Evolutionary conservation across 139 green algal species (phyloP).

Genomic region (Chlamydomonas schloesseri): DNA sequence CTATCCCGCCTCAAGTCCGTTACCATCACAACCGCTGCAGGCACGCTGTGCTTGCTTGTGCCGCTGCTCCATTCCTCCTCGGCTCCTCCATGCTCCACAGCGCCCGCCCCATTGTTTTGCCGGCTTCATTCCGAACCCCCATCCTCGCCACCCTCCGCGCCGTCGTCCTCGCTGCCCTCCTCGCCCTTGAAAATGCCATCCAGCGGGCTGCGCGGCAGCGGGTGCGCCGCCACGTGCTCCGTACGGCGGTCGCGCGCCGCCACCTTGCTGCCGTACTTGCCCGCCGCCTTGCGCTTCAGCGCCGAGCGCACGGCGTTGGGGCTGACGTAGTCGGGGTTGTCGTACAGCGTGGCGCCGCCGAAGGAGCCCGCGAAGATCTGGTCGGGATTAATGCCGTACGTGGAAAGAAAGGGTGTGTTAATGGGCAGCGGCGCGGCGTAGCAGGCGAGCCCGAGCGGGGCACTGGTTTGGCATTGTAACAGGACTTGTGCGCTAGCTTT

Average conservation of each 20-base stretch:
- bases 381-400: not conserved
- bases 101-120: too few relatives aligned
- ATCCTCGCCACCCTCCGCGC: not conserved
- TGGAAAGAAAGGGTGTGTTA: not conserved
- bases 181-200: conserved; percentile 72
- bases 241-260: conserved; percentile 72
- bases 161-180: not conserved
- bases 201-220: conserved; percentile 64
- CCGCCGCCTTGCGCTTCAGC: conserved; percentile 78
- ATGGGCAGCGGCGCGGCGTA: too few relatives aligned
- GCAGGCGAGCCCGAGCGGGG: too few relatives aligned
- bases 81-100: too few relatives aligned
- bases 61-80: too few relatives aligned
- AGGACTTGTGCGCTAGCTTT: too few relatives aligned
- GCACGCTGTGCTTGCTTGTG: too few relatives aligned
- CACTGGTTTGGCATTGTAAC: too few relatives aligned
- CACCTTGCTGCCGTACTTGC: conserved; percentile 90
- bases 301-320: conserved; percentile 86
- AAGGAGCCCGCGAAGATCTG: conserved; percentile 91
- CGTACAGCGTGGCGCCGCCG: conserved; percentile 89
- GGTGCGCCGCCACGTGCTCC: conserved; percentile 70
- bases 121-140: not conserved
- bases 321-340: conserved; percentile 93
- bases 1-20: too few relatives aligned
- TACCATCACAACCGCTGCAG: too few relatives aligned